These are phyloP conservation scores for Yamadazyma atmosphaerica DNA, from an alignment of 1,139 yeast species.

Conservation along the genomic window DNA sequence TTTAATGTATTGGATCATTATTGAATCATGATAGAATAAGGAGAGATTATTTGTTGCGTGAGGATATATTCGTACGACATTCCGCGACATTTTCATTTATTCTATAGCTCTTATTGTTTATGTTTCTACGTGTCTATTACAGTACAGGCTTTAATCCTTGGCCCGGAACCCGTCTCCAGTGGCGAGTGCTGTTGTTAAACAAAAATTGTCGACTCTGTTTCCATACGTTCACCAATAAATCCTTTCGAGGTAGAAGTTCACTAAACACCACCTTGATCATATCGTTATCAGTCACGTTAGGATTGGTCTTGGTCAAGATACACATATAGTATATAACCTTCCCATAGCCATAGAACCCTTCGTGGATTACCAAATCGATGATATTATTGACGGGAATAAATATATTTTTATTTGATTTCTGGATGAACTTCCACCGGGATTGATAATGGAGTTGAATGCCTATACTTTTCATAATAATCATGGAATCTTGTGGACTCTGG, in stretches of 20 bases:
- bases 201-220: constrained; percentile 36
- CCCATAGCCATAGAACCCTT: constrained; percentile 62
- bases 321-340: constrained; percentile 64
- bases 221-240: constrained; percentile 42
- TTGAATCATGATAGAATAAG: too few relatives aligned
- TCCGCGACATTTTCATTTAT: too few relatives aligned
- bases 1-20: constrained; percentile 37
- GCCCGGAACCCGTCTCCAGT: constrained; percentile 48
- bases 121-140: constrained; percentile 1
- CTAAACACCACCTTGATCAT: constrained; percentile 52
- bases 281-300: constrained; percentile 23
- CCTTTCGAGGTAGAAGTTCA: constrained; percentile 45
- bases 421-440: constrained; percentile 29
- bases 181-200: constrained; percentile 36
- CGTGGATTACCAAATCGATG: constrained; percentile 64
- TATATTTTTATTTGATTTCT: constrained; percentile 20
- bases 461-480: constrained; percentile 37
- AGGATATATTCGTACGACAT: not conserved
- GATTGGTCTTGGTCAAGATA: constrained; percentile 45
- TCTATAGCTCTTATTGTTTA: too few relatives aligned
- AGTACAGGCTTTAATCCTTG: constrained; percentile 27
- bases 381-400: constrained; percentile 56
- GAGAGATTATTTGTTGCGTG: too few relatives aligned
- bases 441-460: constrained; percentile 36
- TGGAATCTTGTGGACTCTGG: constrained; percentile 32